phyloP scores from a whole-genome alignment of 441 rosid species.

The Populus hybrid region DNA sequence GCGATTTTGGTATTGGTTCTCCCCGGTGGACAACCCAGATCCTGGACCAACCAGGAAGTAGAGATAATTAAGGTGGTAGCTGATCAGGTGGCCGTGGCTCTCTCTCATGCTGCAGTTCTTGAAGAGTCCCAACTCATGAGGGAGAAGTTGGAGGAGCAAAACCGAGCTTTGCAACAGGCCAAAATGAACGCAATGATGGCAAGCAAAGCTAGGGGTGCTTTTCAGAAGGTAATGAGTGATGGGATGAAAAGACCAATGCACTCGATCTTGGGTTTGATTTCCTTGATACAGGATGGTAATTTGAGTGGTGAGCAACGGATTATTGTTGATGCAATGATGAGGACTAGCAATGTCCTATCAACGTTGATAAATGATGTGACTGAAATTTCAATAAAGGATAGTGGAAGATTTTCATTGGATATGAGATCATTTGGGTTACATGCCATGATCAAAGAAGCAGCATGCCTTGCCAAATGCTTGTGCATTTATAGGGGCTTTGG shows the following conservation, averaged over 20 bases:
- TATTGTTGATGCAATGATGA: slow-evolving; percentile 77
- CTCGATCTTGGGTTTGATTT: slow-evolving; percentile 70
- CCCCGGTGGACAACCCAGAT: slow-evolving; percentile 61
- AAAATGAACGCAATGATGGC: slow-evolving; percentile 79
- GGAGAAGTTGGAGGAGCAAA: too few species aligned
- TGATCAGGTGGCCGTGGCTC: slow-evolving; percentile 93
- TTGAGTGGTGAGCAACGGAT: slow-evolving; percentile 58
- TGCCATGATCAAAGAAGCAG: slow-evolving; percentile 62
- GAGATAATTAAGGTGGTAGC: slow-evolving; percentile 97
- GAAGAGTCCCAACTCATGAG: too few species aligned
- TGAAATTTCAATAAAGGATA: slow-evolving; percentile 60
- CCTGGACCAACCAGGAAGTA: slow-evolving; percentile 77
- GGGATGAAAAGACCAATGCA: slow-evolving; percentile 96
- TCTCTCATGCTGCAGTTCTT: too few species aligned
- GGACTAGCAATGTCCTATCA: slow-evolving; percentile 70
- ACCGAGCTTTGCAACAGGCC: slow-evolving; percentile 75
- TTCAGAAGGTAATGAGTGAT: slow-evolving; percentile 89
- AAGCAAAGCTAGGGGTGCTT: slow-evolving; percentile 70
- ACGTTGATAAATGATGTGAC: slow-evolving; percentile 79
- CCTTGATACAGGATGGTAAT: slow-evolving; percentile 68
- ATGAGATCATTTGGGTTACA: slow-evolving; percentile 59
- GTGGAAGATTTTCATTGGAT: slow-evolving; percentile 64
- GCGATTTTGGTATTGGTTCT: slow-evolving; percentile 85
- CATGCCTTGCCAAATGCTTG: slow-evolving; percentile 76
- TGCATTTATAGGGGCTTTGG: slow-evolving; percentile 57